Conservation (phyloP, 2,329 filamentous ascomycete genomes). For the Colletotrichum spinosum region DNA sequence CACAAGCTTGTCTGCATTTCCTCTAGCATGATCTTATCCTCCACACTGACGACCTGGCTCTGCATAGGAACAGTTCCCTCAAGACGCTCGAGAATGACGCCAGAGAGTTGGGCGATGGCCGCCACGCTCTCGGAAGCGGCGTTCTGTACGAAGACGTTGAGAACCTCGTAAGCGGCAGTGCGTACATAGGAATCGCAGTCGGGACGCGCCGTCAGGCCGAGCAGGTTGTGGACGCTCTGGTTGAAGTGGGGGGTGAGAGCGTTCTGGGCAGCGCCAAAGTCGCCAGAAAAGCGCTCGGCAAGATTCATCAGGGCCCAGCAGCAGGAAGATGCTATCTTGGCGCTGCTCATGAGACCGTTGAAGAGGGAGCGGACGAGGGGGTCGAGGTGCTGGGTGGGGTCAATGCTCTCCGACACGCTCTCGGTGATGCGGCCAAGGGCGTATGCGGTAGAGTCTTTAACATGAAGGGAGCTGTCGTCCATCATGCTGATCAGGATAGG, state of each 20-base stretch:
- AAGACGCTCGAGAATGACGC: constrained; percentile 89
- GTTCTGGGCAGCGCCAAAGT: constrained; percentile 81
- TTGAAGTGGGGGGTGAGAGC: constrained; percentile 93
- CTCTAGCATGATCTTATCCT: constrained; percentile 94
- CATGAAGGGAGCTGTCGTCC: constrained; percentile 89
- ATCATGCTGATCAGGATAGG: constrained; percentile 92
- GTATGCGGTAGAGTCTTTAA: constrained; percentile 96
- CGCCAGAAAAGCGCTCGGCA: constrained; percentile 93
- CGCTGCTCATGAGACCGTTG: constrained; percentile 86
- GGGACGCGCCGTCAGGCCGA: constrained; percentile 84
- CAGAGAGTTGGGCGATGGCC: constrained; percentile 84
- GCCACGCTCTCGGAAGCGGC: constrained; percentile 86
- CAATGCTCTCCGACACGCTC: constrained; percentile 90
- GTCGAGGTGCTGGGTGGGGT: constrained; percentile 84
- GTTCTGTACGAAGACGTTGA: constrained; percentile 94
- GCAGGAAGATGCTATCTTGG: constrained; percentile 98
- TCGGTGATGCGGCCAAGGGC: constrained; percentile 97
- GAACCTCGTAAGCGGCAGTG: constrained; percentile 95
- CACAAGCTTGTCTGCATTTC: constrained; percentile 98
- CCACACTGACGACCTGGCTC: constrained; percentile 93
- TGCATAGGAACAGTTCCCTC: constrained; percentile 92
- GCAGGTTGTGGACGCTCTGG: constrained; percentile 85
- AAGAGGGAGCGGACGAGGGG: constrained; percentile 90
- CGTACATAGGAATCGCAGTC: constrained; percentile 90
- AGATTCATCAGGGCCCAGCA: constrained; percentile 99